A percentile compares a stretch with the other conserved stretches of the same genome.
Evolutionary conservation across 2,329 filamentous ascomycete genomes (phyloP).

Genomic region (Cadophora malorum): DNA sequence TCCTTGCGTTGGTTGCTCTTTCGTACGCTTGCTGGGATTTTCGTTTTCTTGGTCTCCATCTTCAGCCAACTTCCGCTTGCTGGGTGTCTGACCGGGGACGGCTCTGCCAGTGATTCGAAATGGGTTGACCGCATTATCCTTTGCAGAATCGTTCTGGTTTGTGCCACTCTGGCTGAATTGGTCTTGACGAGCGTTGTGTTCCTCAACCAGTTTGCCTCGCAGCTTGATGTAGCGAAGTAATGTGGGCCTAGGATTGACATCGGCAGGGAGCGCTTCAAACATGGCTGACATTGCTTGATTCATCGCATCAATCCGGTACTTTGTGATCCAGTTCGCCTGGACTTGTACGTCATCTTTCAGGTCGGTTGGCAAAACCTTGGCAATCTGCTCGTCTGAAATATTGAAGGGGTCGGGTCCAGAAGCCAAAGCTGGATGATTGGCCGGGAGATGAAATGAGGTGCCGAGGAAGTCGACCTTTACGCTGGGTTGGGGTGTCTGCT

Average conservation of each 20-base stretch:
- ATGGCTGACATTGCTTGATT: conserved; percentile 40
- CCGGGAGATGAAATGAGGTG: not conserved
- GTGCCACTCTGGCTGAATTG: not conserved
- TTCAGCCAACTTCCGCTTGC: conserved; percentile 36
- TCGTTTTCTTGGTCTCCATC: conserved; percentile 35
- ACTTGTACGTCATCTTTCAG: conserved; percentile 33
- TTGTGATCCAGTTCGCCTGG: conserved; percentile 37
- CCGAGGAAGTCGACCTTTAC: not conserved
- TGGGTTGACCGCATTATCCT: conserved; percentile 10
- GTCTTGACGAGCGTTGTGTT: conserved; percentile 14
- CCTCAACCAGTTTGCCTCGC: conserved; percentile 29
- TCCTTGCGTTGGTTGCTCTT: conserved; percentile 7
- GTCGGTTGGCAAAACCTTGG: conserved; percentile 31
- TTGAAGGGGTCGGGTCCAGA: conserved; percentile 20
- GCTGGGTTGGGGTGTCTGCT: conserved; percentile 1
- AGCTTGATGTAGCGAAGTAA: conserved; percentile 30
- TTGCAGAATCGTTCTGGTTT: conserved; percentile 5
- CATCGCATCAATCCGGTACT: conserved; percentile 42
- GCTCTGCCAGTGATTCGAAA: conserved; percentile 4
- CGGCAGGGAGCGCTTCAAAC: conserved; percentile 30
- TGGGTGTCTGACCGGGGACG: conserved; percentile 14
- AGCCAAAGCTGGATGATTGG: not conserved
- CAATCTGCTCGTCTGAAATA: conserved; percentile 37
- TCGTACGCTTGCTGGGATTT: conserved; percentile 39
- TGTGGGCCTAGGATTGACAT: conserved; percentile 21